These are phyloP conservation scores for Amanita muscaria DNA, from an alignment of 768 basidiomycete genomes.

Conservation along the genomic window DNA sequence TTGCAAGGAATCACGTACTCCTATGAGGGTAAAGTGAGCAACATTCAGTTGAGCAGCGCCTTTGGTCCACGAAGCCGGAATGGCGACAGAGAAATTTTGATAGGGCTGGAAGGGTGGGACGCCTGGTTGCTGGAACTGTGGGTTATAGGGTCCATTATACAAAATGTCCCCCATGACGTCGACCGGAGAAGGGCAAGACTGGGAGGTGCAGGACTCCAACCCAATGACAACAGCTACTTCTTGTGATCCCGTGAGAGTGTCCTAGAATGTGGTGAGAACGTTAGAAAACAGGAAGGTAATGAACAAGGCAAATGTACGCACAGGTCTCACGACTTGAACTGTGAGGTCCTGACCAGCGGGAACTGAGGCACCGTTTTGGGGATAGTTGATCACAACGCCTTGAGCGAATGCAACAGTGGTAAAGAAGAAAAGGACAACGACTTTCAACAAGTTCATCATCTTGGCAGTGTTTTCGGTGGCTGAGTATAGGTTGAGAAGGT, in stretches of 20 bases:
- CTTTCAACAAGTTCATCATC: conserved; percentile 2
- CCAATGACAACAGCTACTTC: conserved; percentile 41
- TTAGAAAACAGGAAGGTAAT: not conserved
- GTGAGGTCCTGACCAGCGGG: conserved; percentile 28
- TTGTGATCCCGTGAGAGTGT: conserved; percentile 26
- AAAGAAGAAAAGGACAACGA: conserved; percentile 10
- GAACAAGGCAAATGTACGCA: conserved; percentile 18
- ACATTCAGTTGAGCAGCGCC: conserved; percentile 30
- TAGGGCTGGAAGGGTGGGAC: conserved; percentile 27
- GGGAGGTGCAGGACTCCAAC: conserved; percentile 25
- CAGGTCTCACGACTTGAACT: conserved; percentile 41
- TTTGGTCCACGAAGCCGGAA: conserved; percentile 21
- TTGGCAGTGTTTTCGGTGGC: not conserved
- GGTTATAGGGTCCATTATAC: conserved; percentile 36
- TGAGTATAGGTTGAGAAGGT: not conserved
- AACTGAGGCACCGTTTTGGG: conserved; percentile 26
- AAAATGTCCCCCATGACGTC: conserved; percentile 33
- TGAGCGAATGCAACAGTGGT: conserved; percentile 33
- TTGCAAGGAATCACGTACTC: conserved; percentile 22
- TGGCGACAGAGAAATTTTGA: conserved; percentile 35
- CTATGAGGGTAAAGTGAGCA: conserved; percentile 29
- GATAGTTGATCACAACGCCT: conserved; percentile 29
- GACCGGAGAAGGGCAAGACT: conserved; percentile 15
- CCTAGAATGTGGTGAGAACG: conserved; percentile 16
- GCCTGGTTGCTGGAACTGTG: conserved; percentile 21